Evolutionary conservation across 2,329 filamentous ascomycete genomes (phyloP), one percentile per base, ranked within the genome.

Genomic region (Pseudogymnoascus sp.): DNA sequence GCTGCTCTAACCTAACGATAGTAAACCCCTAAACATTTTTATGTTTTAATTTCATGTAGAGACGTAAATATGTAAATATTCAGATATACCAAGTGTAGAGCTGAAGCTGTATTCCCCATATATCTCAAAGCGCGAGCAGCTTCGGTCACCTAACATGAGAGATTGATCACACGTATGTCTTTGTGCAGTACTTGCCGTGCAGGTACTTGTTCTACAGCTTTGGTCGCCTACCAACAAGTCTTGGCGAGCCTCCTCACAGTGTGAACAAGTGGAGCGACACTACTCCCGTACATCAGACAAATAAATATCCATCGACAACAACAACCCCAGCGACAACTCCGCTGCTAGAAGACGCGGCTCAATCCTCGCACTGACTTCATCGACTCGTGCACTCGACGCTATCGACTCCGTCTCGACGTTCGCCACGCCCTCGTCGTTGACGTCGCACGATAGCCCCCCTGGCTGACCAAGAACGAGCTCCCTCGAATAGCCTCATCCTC

Each of bases 291-390:
- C 43, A 54, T 32, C 43, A 54, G 43, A 54, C 43, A 54, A 54
- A 54, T 54, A 54, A 54, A 54, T 54, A 54, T 54, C 25, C 43
- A 54, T 54, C 43, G 22, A 54, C 43, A 54, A 54, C 43, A 54
- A 54, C 43, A 25, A 25, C 43, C 4, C 9, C 43, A 30, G 43
- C 43, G 43, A 54, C 43, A 54, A 54, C 43, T 54, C 25, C 4
- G 9, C n/a, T 54, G 43, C 43, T 54, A 54, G 43, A 54, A 54
- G 43, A 54, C 43, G 43, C 43, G 4, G 25, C 28, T 54, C 43
- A 54, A 54, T 54, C 43, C 28, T 54, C 43, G n/a, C 43, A 54
- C 28, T 7, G 43, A 18, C 25, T 32, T 54, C 28, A 12, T 54
- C 43, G 28, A 54, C 2, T 12, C n/a, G n/a, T 54, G 43, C 25